A percentile compares a stretch with the other conserved stretches of the same genome.
phyloP scores from a whole-genome alignment of 148 eudicot species.

The Gaultheria prostrata region DNA sequence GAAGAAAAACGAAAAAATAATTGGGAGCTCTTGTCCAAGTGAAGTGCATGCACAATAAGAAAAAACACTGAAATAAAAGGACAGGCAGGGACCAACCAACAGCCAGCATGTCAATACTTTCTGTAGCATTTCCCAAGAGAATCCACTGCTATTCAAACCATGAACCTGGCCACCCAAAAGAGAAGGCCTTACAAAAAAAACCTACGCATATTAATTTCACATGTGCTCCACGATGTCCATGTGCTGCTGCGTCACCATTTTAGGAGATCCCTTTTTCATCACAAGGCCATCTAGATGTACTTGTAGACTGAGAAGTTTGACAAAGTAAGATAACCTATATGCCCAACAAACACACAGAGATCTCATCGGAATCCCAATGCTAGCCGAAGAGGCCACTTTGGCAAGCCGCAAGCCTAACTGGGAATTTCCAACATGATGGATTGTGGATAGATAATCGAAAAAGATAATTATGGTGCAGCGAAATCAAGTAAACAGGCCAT shows the following conservation, averaged over 20 bases:
- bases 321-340: too few relatives aligned
- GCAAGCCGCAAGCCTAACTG: neutral
- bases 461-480: constrained; percentile 2
- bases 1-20: neutral
- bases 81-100: neutral
- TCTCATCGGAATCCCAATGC: neutral
- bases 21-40: neutral
- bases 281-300: too few relatives aligned
- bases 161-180: neutral
- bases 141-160: neutral
- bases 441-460: neutral
- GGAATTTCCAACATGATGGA: neutral
- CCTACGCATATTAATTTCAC: neutral
- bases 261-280: too few relatives aligned
- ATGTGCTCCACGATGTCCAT: neutral
- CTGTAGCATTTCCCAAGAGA: neutral
- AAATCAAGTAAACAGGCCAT: constrained; percentile 31
- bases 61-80: neutral
- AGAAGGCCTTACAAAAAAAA: neutral
- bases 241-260: neutral
- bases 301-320: too few relatives aligned
- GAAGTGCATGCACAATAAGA: neutral
- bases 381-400: neutral
- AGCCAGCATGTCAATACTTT: neutral
- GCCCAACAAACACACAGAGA: neutral